These are phyloP conservation scores for Cryptococcus sp. DNA, from an alignment of 1,284 basidiomycete genomes.

Conservation along the genomic window DNA sequence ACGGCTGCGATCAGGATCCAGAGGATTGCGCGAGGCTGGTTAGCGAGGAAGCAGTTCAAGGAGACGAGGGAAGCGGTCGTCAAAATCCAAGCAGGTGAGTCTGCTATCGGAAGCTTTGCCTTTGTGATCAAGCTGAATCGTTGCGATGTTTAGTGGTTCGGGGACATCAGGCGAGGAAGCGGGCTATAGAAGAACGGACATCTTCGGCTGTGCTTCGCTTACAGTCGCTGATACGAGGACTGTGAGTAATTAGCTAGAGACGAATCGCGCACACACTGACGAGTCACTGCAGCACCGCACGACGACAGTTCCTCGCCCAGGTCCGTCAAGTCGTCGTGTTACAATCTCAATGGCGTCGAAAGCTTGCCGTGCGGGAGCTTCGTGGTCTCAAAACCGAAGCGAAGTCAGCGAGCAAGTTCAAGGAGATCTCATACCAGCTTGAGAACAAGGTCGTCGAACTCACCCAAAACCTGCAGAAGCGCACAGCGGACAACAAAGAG, in stretches of 20 bases:
- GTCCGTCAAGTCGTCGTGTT: conserved; percentile 77
- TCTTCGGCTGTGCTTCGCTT: conserved; percentile 70
- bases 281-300: conserved; percentile 61
- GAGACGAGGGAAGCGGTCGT: conserved; percentile 67
- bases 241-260: conserved; percentile 61
- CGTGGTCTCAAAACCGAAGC: conserved; percentile 84
- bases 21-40: conserved; percentile 67
- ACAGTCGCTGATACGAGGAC: conserved; percentile 84
- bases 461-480: conserved; percentile 90
- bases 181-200: conserved; percentile 66
- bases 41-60: conserved; percentile 73
- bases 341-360: conserved; percentile 89
- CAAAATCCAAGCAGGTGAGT: conserved; percentile 82
- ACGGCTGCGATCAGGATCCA: conserved; percentile 79
- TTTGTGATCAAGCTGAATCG: background rate
- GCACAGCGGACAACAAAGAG: conserved; percentile 89
- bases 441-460: conserved; percentile 99
- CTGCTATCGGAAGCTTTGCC: background rate
- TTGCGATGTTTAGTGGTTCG: conserved; percentile 65
- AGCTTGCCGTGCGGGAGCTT: conserved; percentile 82
- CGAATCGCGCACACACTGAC: conserved; percentile 4
- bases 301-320: conserved; percentile 66
- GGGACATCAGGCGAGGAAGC: conserved; percentile 72
- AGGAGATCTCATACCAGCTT: conserved; percentile 96
- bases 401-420: conserved; percentile 95